Conservation (phyloP, 441 rosid genomes). For the Jatropha multifida region DNA sequence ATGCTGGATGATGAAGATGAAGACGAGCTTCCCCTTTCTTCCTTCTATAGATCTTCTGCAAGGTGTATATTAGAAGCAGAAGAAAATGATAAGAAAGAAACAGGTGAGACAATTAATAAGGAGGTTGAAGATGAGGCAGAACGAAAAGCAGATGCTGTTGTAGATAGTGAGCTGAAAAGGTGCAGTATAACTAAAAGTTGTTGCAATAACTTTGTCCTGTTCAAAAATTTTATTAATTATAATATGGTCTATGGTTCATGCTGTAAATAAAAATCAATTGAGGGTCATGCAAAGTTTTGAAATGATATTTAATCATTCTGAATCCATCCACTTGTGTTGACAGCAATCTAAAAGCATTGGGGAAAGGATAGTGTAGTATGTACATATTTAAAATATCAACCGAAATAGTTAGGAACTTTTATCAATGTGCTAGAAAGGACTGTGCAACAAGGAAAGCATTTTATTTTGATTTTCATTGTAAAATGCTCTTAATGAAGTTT, state of each 20-base stretch:
- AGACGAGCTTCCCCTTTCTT: constrained; percentile 31
- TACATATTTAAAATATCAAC: background rate
- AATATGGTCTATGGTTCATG: background rate
- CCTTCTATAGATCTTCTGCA: constrained; percentile 30
- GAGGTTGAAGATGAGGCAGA: constrained; percentile 21
- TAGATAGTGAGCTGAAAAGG: constrained; percentile 33
- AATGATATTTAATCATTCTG: background rate
- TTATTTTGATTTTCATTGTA: background rate
- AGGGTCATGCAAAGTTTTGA: background rate
- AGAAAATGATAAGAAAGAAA: constrained; percentile 23
- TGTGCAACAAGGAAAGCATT: background rate
- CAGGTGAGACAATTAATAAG: constrained; percentile 19
- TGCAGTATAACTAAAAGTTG: constrained; percentile 10
- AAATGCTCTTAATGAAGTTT: background rate
- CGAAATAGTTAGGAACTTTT: background rate
- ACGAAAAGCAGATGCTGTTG: constrained; percentile 15
- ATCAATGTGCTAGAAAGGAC: background rate
- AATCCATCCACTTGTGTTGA: background rate
- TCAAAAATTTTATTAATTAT: background rate
- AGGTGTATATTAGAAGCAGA: constrained; percentile 23
- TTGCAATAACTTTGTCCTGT: background rate
- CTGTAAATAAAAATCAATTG: background rate
- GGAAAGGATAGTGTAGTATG: background rate
- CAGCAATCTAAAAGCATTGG: background rate
- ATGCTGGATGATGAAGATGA: constrained; percentile 33